Evolutionary conservation across 1,284 basidiomycete genomes (phyloP), one percentile per base, ranked within the genome.

Genomic region (Ceratobasidium sp.): DNA sequence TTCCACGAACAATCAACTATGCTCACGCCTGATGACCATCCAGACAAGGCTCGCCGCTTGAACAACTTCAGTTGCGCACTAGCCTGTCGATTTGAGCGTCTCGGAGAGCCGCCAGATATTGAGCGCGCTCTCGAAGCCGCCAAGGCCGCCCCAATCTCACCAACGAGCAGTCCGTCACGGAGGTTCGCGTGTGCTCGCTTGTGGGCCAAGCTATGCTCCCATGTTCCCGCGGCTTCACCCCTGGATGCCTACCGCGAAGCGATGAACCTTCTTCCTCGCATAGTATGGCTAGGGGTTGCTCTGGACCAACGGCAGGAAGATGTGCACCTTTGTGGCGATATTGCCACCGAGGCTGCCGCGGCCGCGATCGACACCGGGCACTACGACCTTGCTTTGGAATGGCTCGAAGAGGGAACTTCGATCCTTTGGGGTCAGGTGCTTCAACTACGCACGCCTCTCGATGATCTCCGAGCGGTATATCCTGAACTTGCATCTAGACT

Each of bases 381-480:
- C 0, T 54, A 25, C 19, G 54, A 76, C 17, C 43, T 34, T 5
- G 81, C 81, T 4, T n/a, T 82, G 3, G 80, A 81, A 57, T 81
- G 80, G 79, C 68, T 80, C 0, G 81, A 82, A 62, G 64, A 80
- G 51, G 81, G 80, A n/a, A 76, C 81, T 6, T 79, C 76, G 5
- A 77, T 82, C 29, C 75, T 81, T 49, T 81, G 81, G 81, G 68
- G 76, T 13, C 80, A 81, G 51, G 32, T 77, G 15, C 62, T 80
- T n/a, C 75, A 78, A 34, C 77, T 81, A 11, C 77, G 80, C 29
- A 77, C 77, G 8, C 79, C 80, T 13, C n/a, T 81, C 8, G 79
- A 79, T 19, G 78, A 78, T 11, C 76, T 81, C 13, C 64, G 65
- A 1, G 32, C 13, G 37, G 68, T 43, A 25, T 19, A 77, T 62